These are phyloP conservation scores for Datisca glomerata DNA, from an alignment of 306 rosid species.

Conservation along the genomic window DNA sequence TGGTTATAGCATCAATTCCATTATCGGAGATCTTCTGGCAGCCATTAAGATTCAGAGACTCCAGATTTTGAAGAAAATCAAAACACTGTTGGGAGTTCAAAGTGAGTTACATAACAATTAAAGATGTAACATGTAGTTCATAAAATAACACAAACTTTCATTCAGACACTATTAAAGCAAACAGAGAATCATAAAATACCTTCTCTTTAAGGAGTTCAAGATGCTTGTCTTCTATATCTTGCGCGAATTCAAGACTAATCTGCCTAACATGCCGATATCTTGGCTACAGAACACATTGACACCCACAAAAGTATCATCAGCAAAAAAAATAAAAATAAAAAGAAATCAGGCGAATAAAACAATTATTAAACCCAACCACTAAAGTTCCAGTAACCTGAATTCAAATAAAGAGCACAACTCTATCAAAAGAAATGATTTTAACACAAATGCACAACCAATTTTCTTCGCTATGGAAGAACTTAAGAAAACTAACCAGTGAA, in stretches of 20 bases:
- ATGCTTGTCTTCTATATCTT: conserved; percentile 65
- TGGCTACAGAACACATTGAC: conserved; percentile 30
- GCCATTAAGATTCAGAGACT: conserved; percentile 68
- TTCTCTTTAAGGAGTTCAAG: conserved; percentile 42
- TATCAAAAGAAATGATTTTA: no score
- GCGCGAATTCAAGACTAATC: conserved; percentile 66
- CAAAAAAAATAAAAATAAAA: background rate
- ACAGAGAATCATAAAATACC: conserved; percentile 22
- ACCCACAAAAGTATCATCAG: conserved; percentile 12
- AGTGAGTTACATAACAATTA: conserved; percentile 11
- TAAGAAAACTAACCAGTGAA: conserved; percentile 41
- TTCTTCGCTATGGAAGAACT: background rate
- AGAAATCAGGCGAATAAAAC: no score
- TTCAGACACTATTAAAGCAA: no score
- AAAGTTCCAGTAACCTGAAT: no score
- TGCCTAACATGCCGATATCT: conserved; percentile 44
- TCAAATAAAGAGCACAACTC: no score
- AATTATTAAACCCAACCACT: no score
- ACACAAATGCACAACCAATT: no score
- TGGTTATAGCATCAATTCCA: conserved; percentile 60
- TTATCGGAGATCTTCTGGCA: conserved; percentile 80
- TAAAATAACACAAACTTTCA: no score
- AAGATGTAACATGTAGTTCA: no score
- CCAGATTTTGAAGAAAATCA: conserved; percentile 52
- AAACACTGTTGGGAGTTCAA: conserved; percentile 36